Percentiles rank a stretch among this genome's conserved stretches.
Evolutionary conservation across 805 yeast species (phyloP).

Genomic region (Metschnikowia lunata): DNA sequence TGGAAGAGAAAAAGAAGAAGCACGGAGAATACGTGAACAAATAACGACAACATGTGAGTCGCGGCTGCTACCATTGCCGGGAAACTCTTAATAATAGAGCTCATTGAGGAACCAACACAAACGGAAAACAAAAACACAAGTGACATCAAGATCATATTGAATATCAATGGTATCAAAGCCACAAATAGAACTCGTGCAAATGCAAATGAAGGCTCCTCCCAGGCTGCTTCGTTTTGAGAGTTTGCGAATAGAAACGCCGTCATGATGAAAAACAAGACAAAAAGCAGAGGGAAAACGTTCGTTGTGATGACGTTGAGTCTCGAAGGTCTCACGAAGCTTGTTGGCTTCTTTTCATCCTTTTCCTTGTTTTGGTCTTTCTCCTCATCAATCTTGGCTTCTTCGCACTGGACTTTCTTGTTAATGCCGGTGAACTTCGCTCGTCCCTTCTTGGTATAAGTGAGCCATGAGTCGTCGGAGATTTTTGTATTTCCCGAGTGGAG

Average conservation of each 20-base stretch:
- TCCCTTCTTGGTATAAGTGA: conserved; percentile 11
- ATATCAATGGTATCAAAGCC: conserved; percentile 44
- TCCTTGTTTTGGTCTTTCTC: conserved; percentile 9
- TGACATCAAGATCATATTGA: conserved; percentile 40
- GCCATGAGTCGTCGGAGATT: conserved; percentile 9
- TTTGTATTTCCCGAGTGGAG: conserved; percentile 31
- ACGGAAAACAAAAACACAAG: conserved; percentile 42
- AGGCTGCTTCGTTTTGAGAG: conserved; percentile 45
- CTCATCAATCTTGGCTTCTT: no score
- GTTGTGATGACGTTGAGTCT: conserved; percentile 39
- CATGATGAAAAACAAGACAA: conserved; percentile 31
- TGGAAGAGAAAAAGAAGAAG: conserved; percentile 62
- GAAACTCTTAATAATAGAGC: conserved; percentile 39
- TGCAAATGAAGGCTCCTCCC: conserved; percentile 35
- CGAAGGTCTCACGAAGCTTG: conserved; percentile 50
- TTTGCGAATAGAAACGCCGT: conserved; percentile 52
- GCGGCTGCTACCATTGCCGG: conserved; percentile 51
- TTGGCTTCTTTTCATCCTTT: conserved; percentile 35
- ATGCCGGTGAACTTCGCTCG: conserved; percentile 15
- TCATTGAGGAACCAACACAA: conserved; percentile 46
- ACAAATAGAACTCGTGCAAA: conserved; percentile 42
- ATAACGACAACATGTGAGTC: conserved; percentile 8
- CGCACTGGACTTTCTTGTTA: conserved; percentile 5
- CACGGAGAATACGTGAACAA: conserved; percentile 53
- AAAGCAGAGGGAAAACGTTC: conserved; percentile 36